These are phyloP conservation scores for Clitocybe nebularis DNA, from an alignment of 1,284 basidiomycete genomes.

Conservation along the genomic window DNA sequence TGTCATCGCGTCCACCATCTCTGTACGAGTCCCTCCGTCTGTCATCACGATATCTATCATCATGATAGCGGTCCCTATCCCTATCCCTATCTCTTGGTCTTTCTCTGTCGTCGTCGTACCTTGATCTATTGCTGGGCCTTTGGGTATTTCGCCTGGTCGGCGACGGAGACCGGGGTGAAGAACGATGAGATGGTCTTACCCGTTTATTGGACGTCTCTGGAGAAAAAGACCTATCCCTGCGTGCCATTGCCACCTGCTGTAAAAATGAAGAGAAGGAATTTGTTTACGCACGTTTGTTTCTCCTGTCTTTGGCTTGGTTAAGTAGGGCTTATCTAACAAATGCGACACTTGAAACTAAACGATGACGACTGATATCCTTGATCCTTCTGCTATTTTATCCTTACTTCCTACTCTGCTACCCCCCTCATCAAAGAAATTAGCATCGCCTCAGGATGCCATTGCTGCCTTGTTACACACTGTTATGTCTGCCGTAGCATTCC, in stretches of 20 bases:
- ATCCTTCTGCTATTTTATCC: slow-evolving; percentile 63
- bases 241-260: slow-evolving; percentile 47
- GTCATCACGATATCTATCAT: slow-evolving; percentile 48
- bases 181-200: slow-evolving; percentile 89
- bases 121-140: slow-evolving; percentile 66
- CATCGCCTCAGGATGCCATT: slow-evolving; percentile 64
- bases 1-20: slow-evolving; percentile 40
- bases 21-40: slow-evolving; percentile 43
- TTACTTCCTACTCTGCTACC: slow-evolving; percentile 57
- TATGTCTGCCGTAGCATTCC: slow-evolving; percentile 63
- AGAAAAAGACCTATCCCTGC: slow-evolving; percentile 77
- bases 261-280: slow-evolving; percentile 9
- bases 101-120: slow-evolving; percentile 64
- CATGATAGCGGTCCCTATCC: slow-evolving; percentile 45
- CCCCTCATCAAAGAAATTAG: slow-evolving; percentile 38
- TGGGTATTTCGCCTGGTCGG: slow-evolving; percentile 84
- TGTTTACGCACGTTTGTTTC: slow-evolving; percentile 23
- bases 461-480: slow-evolving; percentile 64
- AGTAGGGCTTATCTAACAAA: slow-evolving; percentile 3
- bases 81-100: slow-evolving; percentile 46
- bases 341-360: slow-evolving; percentile 10
- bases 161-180: slow-evolving; percentile 86
- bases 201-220: slow-evolving; percentile 81
- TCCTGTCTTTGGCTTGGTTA: slow-evolving; percentile 11
- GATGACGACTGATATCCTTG: slow-evolving; percentile 57